phyloP scores from a whole-genome alignment of 179 eudicot genomes.

The Patellifolia procumbens region DNA sequence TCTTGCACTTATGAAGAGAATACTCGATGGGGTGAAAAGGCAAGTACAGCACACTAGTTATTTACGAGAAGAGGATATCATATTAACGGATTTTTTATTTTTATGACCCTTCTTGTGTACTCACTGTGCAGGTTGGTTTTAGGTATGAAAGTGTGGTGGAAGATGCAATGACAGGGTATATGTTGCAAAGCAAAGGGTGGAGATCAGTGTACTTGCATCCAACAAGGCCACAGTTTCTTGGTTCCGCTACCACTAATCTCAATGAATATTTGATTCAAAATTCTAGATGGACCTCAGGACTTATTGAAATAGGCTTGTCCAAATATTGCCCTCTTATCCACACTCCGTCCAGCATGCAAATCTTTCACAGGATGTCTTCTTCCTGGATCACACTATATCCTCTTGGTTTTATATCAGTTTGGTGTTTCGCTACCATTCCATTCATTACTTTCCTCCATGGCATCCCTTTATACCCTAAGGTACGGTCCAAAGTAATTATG shows the following conservation, averaged over 20 bases:
- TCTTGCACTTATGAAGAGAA: conserved; percentile 40
- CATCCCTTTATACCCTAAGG: conserved; percentile 37
- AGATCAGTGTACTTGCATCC: conserved; percentile 47
- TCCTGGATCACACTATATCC: conserved; percentile 23
- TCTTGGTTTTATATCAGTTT: conserved; percentile 21
- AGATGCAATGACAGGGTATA: conserved; percentile 41
- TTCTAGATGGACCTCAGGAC: conserved; percentile 45
- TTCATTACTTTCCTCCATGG: conserved; percentile 39
- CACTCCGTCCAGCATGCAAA: conserved; percentile 29
- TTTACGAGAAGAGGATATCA: no score
- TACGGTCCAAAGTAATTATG: no score
- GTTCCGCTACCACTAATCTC: conserved; percentile 38
- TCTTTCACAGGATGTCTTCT: conserved; percentile 36
- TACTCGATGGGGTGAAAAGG: conserved; percentile 59
- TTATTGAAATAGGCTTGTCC: conserved; percentile 39
- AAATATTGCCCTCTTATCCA: conserved; percentile 40
- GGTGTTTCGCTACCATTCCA: conserved; percentile 28
- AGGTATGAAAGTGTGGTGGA: conserved; percentile 41
- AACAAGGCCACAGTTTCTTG: conserved; percentile 41
- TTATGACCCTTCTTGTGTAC: no score
- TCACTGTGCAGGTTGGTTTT: conserved; percentile 55
- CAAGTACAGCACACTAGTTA: no score
- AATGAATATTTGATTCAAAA: conserved; percentile 42
- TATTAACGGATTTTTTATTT: no score
- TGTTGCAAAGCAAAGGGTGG: conserved; percentile 48